Evolutionary conservation across 2,329 filamentous ascomycete species (phyloP), one percentile per base, ranked within the genome.

Genomic region (Neonectria hederae): DNA sequence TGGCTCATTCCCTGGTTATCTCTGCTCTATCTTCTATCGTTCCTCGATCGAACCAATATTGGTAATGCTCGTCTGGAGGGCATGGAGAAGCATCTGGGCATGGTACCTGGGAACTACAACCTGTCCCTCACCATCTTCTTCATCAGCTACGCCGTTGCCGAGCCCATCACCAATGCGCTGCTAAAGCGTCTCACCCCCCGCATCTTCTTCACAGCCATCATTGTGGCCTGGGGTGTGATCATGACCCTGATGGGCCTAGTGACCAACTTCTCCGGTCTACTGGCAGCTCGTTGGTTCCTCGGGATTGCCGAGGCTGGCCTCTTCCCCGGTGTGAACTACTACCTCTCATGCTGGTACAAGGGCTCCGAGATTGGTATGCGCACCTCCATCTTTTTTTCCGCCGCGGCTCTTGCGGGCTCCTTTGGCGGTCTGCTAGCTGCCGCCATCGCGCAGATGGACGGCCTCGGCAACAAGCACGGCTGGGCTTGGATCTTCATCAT

Each of bases 281-380:
- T 86, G 2, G 76, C 77, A 0, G 79, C 84, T 2, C 83, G 85
- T 38, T 86, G 90, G 69, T 82, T 85, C 57, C 82, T 92, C 0
- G 90, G 90, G 14, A 75, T 92, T n/a, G 86, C 83, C 5, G 90
- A 93, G 76, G 85, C 89, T 0, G 90, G 90, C 1, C 78, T 92
- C 0, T 90, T 89, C 69, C 89, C 88, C 0, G 89, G 89, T 2
- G 85, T 92, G 74, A 79, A 88, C 80, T 78, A 88, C 80, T 93
- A 93, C 72, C 83, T 94, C 0, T 90, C 88, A 0, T 93, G 90
- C 74, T 95, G 92, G 92, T 96, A 94, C 74, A 91, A 87, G 75
- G 83, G 91, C 9, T 86, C 85, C 1, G 92, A 96, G 70, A 90
- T 94, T 55, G 92, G 92, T 43, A 84, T 92, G 9, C 86, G 92